These are phyloP conservation scores for Teratosphaeria viscida DNA, from an alignment of 2,329 filamentous ascomycete species.

Conservation along the genomic window DNA sequence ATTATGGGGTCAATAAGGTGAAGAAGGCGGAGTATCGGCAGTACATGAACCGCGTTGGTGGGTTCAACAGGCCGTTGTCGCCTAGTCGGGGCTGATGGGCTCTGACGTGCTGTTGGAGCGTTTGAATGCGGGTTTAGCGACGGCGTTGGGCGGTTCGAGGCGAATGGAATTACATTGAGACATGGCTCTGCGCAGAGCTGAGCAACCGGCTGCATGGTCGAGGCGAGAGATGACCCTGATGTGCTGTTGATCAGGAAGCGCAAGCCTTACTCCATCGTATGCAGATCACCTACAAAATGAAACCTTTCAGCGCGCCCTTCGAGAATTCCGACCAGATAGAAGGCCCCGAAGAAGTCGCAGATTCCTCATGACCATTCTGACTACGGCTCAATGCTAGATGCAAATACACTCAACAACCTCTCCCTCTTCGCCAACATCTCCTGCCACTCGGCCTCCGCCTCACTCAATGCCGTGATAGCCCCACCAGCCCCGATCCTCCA, in stretches of 20 bases:
- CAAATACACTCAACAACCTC: conserved; percentile 3
- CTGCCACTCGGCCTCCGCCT: conserved; percentile 68
- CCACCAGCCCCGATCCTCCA: conserved; percentile 88
- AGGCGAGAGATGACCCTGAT: no score
- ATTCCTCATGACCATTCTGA: not conserved
- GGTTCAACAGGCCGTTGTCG: conserved; percentile 64
- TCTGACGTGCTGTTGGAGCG: not conserved
- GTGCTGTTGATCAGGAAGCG: no score
- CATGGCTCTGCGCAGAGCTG: no score
- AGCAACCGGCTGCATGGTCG: no score
- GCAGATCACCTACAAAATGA: no score
- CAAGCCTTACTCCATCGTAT: not conserved
- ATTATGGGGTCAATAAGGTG: conserved; percentile 74
- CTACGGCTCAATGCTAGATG: not conserved
- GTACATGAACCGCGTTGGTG: conserved; percentile 84
- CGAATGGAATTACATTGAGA: no score
- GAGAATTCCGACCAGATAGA: no score
- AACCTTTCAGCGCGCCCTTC: no score
- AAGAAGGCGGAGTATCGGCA: conserved; percentile 93
- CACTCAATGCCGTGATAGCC: conserved; percentile 77
- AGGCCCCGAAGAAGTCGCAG: not conserved
- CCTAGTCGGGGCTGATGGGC: conserved; percentile 29
- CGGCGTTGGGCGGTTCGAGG: not conserved
- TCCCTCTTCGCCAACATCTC: conserved; percentile 58
- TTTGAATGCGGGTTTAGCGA: not conserved